Evolutionary conservation across 352 stramenopile species (phyloP).

Genomic region (Pythium utonaiense): DNA sequence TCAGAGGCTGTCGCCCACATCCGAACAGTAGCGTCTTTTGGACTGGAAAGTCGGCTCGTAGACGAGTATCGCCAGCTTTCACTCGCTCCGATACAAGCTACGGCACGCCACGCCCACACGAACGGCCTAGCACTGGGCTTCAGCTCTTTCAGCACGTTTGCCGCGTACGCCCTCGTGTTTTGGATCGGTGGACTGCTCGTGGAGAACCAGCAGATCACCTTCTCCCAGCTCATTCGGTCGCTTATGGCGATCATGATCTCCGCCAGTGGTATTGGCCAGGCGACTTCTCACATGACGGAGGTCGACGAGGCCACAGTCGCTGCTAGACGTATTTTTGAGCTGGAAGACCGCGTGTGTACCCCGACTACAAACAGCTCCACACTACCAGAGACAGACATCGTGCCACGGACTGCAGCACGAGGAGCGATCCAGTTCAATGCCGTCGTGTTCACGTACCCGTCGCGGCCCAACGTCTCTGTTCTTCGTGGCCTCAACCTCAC

Average conservation of each 20-base stretch:
- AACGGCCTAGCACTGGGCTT: conserved; percentile 21
- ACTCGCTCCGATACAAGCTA: conserved; percentile 2
- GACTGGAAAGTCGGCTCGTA: conserved; percentile 22
- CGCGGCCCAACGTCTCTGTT: conserved; percentile 52
- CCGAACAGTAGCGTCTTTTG: conserved; percentile 49
- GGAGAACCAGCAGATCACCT: conserved; percentile 32
- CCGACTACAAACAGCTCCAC: not conserved
- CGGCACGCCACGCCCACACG: conserved; percentile 4
- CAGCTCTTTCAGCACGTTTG: conserved; percentile 26
- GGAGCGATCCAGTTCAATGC: conserved; percentile 54
- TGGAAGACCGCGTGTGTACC: conserved; percentile 27
- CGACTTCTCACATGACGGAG: conserved; percentile 29
- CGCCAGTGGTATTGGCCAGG: conserved; percentile 29
- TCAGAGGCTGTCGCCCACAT: conserved; percentile 31
- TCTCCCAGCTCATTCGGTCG: conserved; percentile 34
- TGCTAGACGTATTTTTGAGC: conserved; percentile 31
- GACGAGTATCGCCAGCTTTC: conserved; percentile 21
- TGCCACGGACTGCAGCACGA: conserved; percentile 5
- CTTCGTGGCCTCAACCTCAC: conserved; percentile 80
- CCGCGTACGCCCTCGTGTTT: conserved; percentile 26
- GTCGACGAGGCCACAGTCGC: conserved; percentile 74
- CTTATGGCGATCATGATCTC: conserved; percentile 48
- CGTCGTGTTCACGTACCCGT: conserved; percentile 77
- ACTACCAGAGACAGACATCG: not conserved
- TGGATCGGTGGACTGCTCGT: conserved; percentile 31